Percentiles rank a stretch among this genome's conserved stretches.
Conservation (phyloP, 176 grass and related monocot genomes). For the Areca catechu region DNA sequence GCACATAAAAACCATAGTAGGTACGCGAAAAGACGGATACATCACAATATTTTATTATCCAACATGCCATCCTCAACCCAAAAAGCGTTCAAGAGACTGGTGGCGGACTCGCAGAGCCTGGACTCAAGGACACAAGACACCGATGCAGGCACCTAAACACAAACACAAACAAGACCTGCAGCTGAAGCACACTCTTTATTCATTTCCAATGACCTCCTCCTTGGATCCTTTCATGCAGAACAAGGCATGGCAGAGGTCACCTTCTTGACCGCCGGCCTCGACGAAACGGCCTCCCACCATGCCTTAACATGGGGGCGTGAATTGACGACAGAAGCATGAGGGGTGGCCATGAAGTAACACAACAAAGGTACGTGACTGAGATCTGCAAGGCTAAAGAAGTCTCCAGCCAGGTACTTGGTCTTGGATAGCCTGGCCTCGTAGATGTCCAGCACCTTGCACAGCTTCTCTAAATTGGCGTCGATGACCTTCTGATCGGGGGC, state of each 20-base stretch:
- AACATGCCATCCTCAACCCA: too few species aligned
- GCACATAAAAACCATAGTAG: too few species aligned
- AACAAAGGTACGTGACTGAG: slow-evolving; percentile 35
- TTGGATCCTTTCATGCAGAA: too few species aligned
- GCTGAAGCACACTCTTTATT: too few species aligned
- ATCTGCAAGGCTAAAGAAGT: slow-evolving; percentile 52
- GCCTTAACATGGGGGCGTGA: slow-evolving; percentile 47
- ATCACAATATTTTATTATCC: too few species aligned
- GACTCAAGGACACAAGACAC: too few species aligned
- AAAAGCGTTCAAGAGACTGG: too few species aligned
- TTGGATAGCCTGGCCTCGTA: slow-evolving; percentile 40
- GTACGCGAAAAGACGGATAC: too few species aligned
- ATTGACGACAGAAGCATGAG: slow-evolving; percentile 32
- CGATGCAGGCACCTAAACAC: too few species aligned
- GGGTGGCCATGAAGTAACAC: slow-evolving; percentile 25
- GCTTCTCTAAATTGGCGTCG: slow-evolving; percentile 29
- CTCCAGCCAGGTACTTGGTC: slow-evolving; percentile 56
- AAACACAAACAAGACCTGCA: too few species aligned
- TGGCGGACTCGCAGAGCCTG: too few species aligned
- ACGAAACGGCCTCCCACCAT: slow-evolving; percentile 47
- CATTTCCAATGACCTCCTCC: too few species aligned
- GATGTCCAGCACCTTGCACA: slow-evolving; percentile 49
- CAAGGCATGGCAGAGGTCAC: slow-evolving; percentile 17
- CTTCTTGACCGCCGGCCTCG: slow-evolving; percentile 42
- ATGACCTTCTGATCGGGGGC: slow-evolving; percentile 31